Conservation (phyloP, 495 filamentous ascomycete genomes). For the Trichoderma gamsii region DNA sequence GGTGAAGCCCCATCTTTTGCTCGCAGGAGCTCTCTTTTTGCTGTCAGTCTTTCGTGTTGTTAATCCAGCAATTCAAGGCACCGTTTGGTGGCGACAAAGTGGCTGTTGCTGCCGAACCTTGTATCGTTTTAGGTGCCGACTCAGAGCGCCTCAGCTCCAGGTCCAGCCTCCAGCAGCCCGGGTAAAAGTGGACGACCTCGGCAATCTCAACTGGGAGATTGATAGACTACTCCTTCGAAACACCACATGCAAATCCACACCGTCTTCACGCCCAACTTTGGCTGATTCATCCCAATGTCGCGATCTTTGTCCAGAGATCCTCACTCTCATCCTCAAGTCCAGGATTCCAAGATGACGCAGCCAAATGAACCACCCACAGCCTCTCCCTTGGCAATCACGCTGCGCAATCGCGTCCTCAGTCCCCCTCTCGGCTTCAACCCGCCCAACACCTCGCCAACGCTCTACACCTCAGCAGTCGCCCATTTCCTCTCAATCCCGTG, state of each 20-base stretch:
- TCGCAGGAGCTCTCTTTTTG: neutral
- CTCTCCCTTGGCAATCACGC: neutral
- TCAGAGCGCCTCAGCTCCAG: no score
- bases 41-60: neutral
- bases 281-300: no score
- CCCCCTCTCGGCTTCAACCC: slow-evolving; percentile 8
- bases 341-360: neutral
- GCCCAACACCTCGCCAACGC: neutral
- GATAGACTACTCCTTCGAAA: neutral
- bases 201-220: neutral
- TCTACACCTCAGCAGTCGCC: slow-evolving; percentile 8
- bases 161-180: neutral
- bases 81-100: neutral
- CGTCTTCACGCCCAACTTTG: neutral
- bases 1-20: slow-evolving; percentile 16
- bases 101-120: neutral
- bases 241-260: neutral
- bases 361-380: neutral
- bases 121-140: no score
- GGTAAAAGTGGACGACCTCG: slow-evolving; percentile 10
- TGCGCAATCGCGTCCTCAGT: slow-evolving; percentile 10
- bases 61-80: neutral
- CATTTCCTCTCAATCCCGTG: slow-evolving; percentile 12
- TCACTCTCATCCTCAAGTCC: neutral
- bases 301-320: no score